A percentile compares a stretch with the other conserved stretches of the same genome.
Evolutionary conservation across 1,284 basidiomycete species (phyloP).

Genomic region (Somion occarium): DNA sequence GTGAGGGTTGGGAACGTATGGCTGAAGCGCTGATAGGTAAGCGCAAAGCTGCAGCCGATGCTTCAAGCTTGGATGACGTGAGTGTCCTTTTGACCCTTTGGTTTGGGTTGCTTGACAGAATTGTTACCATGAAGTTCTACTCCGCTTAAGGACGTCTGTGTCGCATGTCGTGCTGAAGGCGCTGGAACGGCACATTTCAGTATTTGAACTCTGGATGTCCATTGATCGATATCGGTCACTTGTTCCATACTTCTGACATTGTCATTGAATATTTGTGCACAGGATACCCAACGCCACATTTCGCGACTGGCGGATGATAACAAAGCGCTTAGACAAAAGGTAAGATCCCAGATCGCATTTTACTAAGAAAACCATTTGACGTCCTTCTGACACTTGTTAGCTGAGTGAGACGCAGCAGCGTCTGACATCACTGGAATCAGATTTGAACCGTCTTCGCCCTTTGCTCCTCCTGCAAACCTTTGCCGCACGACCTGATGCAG

Average conservation of each 20-base stretch:
- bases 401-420: constrained; percentile 41
- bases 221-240: no score
- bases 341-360: constrained; percentile 21
- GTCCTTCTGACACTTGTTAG: constrained; percentile 23
- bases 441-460: constrained; percentile 50
- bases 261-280: neutral
- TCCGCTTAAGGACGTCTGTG: neutral
- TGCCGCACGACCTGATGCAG: constrained; percentile 16
- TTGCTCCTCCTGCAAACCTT: constrained; percentile 48
- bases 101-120: constrained; percentile 1
- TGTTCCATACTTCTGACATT: no score
- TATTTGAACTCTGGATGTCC: neutral
- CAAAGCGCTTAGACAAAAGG: constrained; percentile 49
- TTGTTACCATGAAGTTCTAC: neutral
- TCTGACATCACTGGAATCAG: constrained; percentile 42
- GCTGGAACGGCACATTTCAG: neutral
- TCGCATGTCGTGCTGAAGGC: neutral
- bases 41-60: constrained; percentile 32
- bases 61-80: constrained; percentile 40
- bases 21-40: constrained; percentile 57
- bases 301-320: constrained; percentile 48
- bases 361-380: constrained; percentile 2
- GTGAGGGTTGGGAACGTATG: constrained; percentile 51
- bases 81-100: constrained; percentile 13
- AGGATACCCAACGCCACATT: constrained; percentile 51